phyloP scores from a whole-genome alignment of 441 rosid species.

The Croton laevigatus region DNA sequence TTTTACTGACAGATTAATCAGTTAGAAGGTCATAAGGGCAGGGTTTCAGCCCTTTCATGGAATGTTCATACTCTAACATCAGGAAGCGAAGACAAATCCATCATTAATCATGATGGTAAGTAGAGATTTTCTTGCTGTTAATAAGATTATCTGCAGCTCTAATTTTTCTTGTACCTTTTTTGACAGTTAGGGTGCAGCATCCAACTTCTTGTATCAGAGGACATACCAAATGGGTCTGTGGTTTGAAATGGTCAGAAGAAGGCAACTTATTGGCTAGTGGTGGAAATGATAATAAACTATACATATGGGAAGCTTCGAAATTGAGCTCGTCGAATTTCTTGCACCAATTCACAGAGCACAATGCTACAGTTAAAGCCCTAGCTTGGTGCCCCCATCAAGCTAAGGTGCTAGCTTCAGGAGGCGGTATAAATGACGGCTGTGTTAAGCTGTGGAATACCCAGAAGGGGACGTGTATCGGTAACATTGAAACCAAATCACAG shows the following conservation, averaged over 20 bases:
- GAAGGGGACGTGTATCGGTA: slow-evolving; percentile 34
- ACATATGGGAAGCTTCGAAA: slow-evolving; percentile 54
- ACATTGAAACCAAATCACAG: slow-evolving; percentile 47
- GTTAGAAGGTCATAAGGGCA: slow-evolving; percentile 38
- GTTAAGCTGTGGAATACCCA: slow-evolving; percentile 50
- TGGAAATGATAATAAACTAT: slow-evolving; percentile 45
- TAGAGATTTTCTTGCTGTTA: background rate
- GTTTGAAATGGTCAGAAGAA: slow-evolving; percentile 54
- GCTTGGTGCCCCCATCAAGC: slow-evolving; percentile 63
- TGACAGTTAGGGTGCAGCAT: slow-evolving; percentile 39
- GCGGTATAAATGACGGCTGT: slow-evolving; percentile 49
- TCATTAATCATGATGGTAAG: slow-evolving; percentile 47
- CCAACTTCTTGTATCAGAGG: slow-evolving; percentile 25
- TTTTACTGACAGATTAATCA: slow-evolving; percentile 28
- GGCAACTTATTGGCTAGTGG: slow-evolving; percentile 55
- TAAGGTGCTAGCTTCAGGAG: slow-evolving; percentile 63
- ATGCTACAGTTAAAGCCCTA: slow-evolving; percentile 59
- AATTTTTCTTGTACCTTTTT: background rate
- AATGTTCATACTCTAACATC: slow-evolving; percentile 42
- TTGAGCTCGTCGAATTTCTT: slow-evolving; percentile 39
- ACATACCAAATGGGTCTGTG: slow-evolving; percentile 47
- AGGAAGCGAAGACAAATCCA: slow-evolving; percentile 46
- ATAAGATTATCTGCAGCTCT: background rate
- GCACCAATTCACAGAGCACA: slow-evolving; percentile 40
- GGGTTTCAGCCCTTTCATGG: slow-evolving; percentile 44